Evolutionary conservation across 768 basidiomycete species (phyloP).

Genomic region (Xanthoconium purpureum): DNA sequence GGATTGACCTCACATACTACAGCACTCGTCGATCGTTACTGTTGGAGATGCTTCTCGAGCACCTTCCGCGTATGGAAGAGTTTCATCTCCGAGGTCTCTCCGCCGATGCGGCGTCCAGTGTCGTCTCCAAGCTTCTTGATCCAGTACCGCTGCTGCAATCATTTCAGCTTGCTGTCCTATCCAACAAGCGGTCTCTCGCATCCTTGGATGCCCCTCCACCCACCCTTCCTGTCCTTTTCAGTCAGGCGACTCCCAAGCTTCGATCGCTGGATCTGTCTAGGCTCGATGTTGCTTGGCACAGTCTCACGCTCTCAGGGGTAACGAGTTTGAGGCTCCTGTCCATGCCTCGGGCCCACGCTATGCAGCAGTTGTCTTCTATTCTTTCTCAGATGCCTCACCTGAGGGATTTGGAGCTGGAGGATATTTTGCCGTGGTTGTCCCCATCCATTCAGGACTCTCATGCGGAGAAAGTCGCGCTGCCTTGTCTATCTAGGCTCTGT

Average conservation of each 20-base stretch:
- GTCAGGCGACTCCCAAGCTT: not conserved
- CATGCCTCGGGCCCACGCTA: not conserved
- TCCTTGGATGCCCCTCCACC: not conserved
- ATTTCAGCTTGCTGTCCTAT: not conserved
- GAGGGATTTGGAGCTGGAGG: not conserved
- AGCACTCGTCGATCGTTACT: not conserved
- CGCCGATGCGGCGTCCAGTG: not conserved
- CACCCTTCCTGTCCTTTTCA: not conserved
- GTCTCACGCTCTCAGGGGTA: not conserved
- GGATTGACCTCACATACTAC: not conserved
- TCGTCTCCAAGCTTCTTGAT: not conserved
- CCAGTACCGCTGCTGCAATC: slow-evolving; percentile 1
- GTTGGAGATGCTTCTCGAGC: not conserved
- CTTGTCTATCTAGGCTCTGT: not conserved
- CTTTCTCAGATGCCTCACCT: not conserved
- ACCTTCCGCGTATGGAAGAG: not conserved
- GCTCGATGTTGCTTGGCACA: not conserved
- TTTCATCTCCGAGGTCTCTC: slow-evolving; percentile 1
- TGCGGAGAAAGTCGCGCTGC: not conserved
- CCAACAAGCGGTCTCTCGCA: not conserved
- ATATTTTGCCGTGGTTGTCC: not conserved
- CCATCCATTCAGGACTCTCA: not conserved
- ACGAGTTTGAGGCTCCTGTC: not conserved
- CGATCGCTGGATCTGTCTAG: not conserved
- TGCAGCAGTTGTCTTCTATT: not conserved